Base-by-base conservation (phyloP, 2,329 filamentous ascomycete species). In the Macrophomina tecta region DNA sequence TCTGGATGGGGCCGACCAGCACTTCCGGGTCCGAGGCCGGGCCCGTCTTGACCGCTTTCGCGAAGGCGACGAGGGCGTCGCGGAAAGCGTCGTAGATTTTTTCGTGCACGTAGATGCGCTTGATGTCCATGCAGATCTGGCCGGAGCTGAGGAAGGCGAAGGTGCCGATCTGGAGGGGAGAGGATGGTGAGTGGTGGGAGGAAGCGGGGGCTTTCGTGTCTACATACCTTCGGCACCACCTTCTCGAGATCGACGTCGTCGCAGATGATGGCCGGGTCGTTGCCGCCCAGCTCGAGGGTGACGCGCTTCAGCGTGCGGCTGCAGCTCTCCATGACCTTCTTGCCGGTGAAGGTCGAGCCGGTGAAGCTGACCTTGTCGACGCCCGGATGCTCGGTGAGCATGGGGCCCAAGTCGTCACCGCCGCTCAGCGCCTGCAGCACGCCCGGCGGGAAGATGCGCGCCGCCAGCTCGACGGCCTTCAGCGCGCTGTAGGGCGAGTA, bases 351-450 rank as follows among this genome's bases (percentile, higher is more conserved):
- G 3, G 82, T 85, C 5, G 85, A 89, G 2, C 88, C 87, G 0
- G 88, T 90, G 75, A 90, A 90, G 66, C 81, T 82, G 72, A 90
- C 83, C 80, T 89, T 90, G 69, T 84, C 82, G 67, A 90, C 83
- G 11, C 81, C 85, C 0, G 86, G 85, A 70, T 90, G 87, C 9
- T 76, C 77, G 0, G 86, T 88, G 32, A 90, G 74, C 82, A 81
- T 82, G 0, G 87, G 86, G 1, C 88, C 87, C 1, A 90, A 82
- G 45, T 80, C 78, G 69, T 89, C 87, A 48, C 85, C 85, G 5
- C 88, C 88, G 49, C 83, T 84, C 2, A 90, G 74, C 0, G 81
- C 84, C 69, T 89, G 87, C 0, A 90, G 74, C 4, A 90, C 86
- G 34, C 88, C 88, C 0, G 85, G 84, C 0, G 87, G 87, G 75